Percentiles rank a stretch among this genome's conserved stretches.
Evolutionary conservation across 352 stramenopile species (phyloP).

Genomic region (Globisporangium takayamanum): DNA sequence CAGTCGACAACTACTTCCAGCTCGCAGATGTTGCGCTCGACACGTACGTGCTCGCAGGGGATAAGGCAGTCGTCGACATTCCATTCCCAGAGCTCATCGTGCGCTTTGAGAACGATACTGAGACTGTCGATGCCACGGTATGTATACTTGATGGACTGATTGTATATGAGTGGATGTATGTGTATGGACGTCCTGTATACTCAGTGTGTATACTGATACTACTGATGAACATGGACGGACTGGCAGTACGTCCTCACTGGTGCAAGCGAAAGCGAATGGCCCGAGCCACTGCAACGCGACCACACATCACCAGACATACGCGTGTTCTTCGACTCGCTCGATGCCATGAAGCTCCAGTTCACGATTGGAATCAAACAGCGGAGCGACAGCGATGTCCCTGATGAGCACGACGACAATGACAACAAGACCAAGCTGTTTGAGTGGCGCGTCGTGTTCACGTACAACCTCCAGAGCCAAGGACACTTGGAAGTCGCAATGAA

Average conservation of each 20-base stretch:
- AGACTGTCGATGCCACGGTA: slow-evolving; percentile 19
- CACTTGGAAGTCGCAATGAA: slow-evolving; percentile 64
- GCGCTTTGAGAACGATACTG: slow-evolving; percentile 22
- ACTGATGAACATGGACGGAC: neutral
- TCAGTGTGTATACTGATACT: too few relatives aligned
- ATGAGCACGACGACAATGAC: neutral
- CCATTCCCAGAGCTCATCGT: slow-evolving; percentile 46
- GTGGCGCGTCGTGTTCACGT: slow-evolving; percentile 59
- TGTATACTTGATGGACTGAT: neutral
- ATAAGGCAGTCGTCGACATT: slow-evolving; percentile 12
- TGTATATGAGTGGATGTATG: too few relatives aligned
- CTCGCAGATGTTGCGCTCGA: slow-evolving; percentile 51
- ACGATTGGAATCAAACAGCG: slow-evolving; percentile 32
- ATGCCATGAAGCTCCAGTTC: slow-evolving; percentile 55
- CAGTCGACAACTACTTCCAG: slow-evolving; percentile 51
- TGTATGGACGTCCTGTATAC: too few relatives aligned
- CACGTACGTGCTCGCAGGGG: slow-evolving; percentile 30
- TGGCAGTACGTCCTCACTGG: slow-evolving; percentile 39
- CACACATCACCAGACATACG: slow-evolving; percentile 28
- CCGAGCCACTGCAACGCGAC: slow-evolving; percentile 29
- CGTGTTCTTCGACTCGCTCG: slow-evolving; percentile 57
- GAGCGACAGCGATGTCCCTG: neutral
- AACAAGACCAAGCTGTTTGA: slow-evolving; percentile 25
- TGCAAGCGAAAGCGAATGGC: slow-evolving; percentile 39
- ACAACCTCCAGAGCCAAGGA: slow-evolving; percentile 63